phyloP scores from a whole-genome alignment of 345 rosid genomes.

The Eucalyptus polyanthemos region DNA sequence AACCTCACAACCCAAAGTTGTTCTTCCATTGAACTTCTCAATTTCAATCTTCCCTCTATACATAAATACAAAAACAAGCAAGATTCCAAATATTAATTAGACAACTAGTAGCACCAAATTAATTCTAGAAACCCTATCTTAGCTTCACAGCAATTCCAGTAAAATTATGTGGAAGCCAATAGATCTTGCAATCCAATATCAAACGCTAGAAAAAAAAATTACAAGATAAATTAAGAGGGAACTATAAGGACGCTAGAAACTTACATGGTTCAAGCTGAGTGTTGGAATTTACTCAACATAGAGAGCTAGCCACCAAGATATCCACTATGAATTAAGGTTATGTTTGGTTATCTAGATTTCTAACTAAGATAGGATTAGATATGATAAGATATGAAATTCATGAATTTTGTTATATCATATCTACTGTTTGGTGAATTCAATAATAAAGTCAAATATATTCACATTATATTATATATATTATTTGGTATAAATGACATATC shows the following conservation, averaged over 20 bases:
- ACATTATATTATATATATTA: too few relatives aligned
- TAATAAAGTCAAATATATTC: too few relatives aligned
- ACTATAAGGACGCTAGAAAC: neutral
- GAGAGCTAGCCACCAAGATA: neutral
- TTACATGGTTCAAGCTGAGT: neutral
- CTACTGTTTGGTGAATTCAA: fast-evolving
- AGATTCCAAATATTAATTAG: neutral
- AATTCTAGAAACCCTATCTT: neutral
- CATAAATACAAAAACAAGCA: neutral
- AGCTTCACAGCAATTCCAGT: neutral
- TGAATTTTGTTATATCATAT: too few relatives aligned
- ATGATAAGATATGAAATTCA: too few relatives aligned
- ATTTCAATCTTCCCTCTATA: neutral
- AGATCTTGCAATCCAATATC: neutral
- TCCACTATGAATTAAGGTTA: neutral
- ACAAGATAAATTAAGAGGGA: neutral
- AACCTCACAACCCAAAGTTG: neutral
- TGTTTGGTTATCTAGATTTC: too few relatives aligned
- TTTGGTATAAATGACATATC: too few relatives aligned
- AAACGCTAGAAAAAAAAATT: neutral
- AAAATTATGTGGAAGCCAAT: neutral
- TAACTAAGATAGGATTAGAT: too few relatives aligned
- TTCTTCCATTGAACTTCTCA: neutral
- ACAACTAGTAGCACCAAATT: neutral
- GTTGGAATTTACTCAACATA: neutral